phyloP scores from a whole-genome alignment of 306 rosid species.

The Hippophae rhamnoides region DNA sequence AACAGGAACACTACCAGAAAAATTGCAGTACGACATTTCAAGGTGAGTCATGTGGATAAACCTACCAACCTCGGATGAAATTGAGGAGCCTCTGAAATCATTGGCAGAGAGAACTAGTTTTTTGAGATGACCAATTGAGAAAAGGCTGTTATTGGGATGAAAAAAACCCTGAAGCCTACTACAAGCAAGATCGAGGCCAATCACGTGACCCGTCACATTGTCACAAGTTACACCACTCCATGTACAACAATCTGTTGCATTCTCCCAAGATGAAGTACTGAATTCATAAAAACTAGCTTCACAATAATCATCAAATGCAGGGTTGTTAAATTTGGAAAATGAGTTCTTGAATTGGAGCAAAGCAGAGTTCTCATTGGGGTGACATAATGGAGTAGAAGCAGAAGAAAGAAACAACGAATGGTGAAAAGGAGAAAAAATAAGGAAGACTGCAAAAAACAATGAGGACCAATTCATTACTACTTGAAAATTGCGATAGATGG shows the following conservation, averaged over 20 bases:
- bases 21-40: neutral
- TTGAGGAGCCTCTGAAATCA: conserved; percentile 1
- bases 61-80: conserved; percentile 1
- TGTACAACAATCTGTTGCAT: neutral
- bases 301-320: neutral
- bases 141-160: conserved; percentile 9
- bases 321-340: neutral
- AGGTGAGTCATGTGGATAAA: neutral
- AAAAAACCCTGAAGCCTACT: conserved; percentile 3
- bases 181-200: neutral
- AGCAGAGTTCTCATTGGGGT: conserved; percentile 2
- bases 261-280: neutral
- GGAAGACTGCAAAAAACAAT: no score
- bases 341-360: conserved; percentile 13
- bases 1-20: neutral
- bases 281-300: neutral
- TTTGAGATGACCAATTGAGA: conserved; percentile 1
- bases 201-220: neutral
- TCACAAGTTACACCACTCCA: conserved; percentile 19
- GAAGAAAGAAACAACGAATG: neutral
- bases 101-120: neutral
- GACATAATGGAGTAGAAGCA: neutral
- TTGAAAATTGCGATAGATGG: no score
- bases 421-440: no score
- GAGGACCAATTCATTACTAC: no score